Conservation (phyloP, 139 green algal species). For the Chlorella sp. region DNA sequence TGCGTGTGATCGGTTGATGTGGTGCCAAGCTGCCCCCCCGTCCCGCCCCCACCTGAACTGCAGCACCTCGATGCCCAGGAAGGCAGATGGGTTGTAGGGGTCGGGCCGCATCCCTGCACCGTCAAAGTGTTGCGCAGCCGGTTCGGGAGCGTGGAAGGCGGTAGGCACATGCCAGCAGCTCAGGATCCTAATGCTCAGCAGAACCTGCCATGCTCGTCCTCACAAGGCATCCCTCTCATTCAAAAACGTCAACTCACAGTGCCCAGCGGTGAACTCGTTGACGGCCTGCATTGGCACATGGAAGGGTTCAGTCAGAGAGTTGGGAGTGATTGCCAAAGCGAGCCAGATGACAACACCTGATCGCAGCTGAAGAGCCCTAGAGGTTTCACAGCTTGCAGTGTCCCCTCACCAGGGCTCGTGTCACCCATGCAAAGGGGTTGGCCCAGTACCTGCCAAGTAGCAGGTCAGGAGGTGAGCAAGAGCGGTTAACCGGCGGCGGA, state of each 20-base stretch:
- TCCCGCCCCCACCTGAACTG: conserved; percentile 2
- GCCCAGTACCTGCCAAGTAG: not conserved
- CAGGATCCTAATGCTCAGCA: no score
- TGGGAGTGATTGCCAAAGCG: no score
- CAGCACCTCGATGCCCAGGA: conserved; percentile 25
- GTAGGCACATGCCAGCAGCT: no score
- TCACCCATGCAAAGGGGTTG: conserved; percentile 26
- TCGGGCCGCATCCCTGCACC: not conserved
- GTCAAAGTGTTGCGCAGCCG: no score
- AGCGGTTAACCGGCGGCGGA: not conserved
- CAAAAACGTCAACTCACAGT: no score
- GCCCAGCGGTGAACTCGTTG: conserved; percentile 37
- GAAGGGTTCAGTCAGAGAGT: not conserved
- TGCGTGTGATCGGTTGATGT: no score
- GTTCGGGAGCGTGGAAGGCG: no score
- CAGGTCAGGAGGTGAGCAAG: not conserved
- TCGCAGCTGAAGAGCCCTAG: no score
- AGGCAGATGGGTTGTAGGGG: not conserved
- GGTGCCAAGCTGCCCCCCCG: no score
- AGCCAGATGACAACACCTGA: not conserved
- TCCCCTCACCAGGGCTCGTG: conserved; percentile 11
- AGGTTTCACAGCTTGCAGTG: not conserved
- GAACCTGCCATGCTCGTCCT: no score
- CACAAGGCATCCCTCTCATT: no score
- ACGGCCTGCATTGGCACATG: not conserved